Base-by-base conservation (phyloP, 139 green algal species). In the Nannochloris sp. region DNA sequence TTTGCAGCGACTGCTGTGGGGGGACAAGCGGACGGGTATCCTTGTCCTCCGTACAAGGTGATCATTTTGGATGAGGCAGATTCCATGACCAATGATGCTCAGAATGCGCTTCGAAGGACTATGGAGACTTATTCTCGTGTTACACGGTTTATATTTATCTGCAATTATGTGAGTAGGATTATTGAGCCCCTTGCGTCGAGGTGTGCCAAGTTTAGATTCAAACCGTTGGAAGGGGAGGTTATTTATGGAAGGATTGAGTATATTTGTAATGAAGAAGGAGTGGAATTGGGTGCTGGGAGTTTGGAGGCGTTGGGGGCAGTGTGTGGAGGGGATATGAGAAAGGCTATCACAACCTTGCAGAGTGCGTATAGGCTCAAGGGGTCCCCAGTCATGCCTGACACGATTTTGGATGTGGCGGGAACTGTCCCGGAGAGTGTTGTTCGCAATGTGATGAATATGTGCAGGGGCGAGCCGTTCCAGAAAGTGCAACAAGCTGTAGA, bases 151-250 rank as follows among this genome's bases (percentile, higher is more conserved):
- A 78, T 90, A 29, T 94, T 99, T 75, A 92, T 96, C 64, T 99
- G 93, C 82, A 99, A 99, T 80, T 99, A 99, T 64, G 85, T 99
- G 29, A 89, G 75, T n/a, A 84, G 89, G 60, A 97, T 98, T 77
- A 98, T 98, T 27, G 92, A 97, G 68, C 93, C 93, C 5, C 75
- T 98, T 16, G 87, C 91, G 2, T 95, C 83, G 4, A 72, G 88
- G 9, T 94, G 86, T 68, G 83, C 85, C 66, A 93, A 95, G 78
- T 96, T 95, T 75, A 70, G 88, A 6, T 96, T 95, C 80, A 79
- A 84, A 69, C 79, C 87, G 24, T 61, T 90, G 58, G 70, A 77
- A 31, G 68, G 65, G 14, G 71, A 63, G 40, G 70, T 84, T 25
- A 83, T 84, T 64, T 60, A 66, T 24, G 71, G 81, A 11, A 80